phyloP scores from a whole-genome alignment of 805 yeast genomes.

The Schizosaccharomyces cryophilus region DNA sequence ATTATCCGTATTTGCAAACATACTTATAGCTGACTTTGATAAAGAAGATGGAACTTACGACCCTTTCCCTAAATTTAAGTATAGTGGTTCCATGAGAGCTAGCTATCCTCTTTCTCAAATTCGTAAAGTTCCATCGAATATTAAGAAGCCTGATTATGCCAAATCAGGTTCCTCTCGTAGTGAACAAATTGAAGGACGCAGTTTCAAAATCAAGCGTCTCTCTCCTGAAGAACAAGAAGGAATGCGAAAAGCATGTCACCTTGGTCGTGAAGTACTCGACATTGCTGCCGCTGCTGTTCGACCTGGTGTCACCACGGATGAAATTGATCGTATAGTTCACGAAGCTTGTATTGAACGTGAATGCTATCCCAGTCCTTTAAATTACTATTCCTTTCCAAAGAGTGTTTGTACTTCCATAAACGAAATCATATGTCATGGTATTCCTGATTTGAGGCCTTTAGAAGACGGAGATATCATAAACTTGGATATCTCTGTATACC shows the following conservation, averaged over 20 bases:
- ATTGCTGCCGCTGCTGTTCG: conserved; percentile 56
- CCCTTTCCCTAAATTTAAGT: conserved; percentile 64
- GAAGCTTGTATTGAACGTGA: conserved; percentile 67
- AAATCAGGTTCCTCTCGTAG: conserved; percentile 48
- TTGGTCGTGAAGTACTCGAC: conserved; percentile 78
- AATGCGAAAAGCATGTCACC: conserved; percentile 47
- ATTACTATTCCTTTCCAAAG: conserved; percentile 83
- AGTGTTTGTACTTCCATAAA: conserved; percentile 81
- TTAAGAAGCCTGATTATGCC: conserved; percentile 67
- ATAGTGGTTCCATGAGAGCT: conserved; percentile 54
- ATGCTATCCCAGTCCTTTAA: conserved; percentile 84
- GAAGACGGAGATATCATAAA: conserved; percentile 89
- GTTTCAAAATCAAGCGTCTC: conserved; percentile 38
- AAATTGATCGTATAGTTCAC: conserved; percentile 66
- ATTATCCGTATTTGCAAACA: not conserved
- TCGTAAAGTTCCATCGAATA: conserved; percentile 44
- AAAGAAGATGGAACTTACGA: conserved; percentile 19
- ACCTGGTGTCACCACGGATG: conserved; percentile 87
- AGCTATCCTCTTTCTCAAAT: conserved; percentile 56
- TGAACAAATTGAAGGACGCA: conserved; percentile 51
- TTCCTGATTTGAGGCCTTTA: conserved; percentile 71
- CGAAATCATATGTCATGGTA: conserved; percentile 91
- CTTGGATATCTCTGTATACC: conserved; percentile 63
- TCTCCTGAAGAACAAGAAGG: conserved; percentile 44
- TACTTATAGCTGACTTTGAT: not conserved